These are phyloP conservation scores for Barbarea vulgaris DNA, from an alignment of 345 rosid species.

Conservation along the genomic window DNA sequence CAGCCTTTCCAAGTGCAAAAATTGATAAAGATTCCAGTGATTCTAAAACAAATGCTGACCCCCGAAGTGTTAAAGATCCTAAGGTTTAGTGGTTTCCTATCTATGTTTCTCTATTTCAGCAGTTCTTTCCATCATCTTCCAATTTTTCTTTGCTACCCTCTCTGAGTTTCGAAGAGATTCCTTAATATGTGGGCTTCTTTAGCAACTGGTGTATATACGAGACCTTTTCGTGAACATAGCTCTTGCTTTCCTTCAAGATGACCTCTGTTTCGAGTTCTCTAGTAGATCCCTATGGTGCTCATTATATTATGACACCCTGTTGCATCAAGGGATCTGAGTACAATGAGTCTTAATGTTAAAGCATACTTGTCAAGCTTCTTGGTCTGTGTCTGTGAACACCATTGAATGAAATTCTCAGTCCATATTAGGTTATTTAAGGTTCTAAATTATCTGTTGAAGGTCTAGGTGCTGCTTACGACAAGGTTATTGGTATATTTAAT, in stretches of 20 bases:
- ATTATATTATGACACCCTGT: neutral
- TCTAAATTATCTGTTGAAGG: neutral
- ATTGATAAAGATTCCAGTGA: slow-evolving; percentile 52
- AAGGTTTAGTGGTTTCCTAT: slow-evolving; percentile 57
- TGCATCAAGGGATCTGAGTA: neutral
- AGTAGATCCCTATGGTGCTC: neutral
- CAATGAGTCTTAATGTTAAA: neutral
- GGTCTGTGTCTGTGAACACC: neutral
- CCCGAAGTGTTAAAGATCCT: slow-evolving; percentile 53
- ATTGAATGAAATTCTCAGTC: neutral
- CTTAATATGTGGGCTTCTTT: neutral
- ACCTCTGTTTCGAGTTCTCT: neutral
- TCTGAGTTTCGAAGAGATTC: slow-evolving; percentile 14
- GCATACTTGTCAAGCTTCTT: neutral
- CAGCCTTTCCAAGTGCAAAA: slow-evolving; percentile 76
- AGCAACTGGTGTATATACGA: neutral
- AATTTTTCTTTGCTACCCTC: neutral
- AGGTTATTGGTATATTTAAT: neutral
- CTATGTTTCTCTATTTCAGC: slow-evolving; percentile 8
- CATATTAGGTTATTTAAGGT: neutral
- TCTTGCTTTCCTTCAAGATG: neutral
- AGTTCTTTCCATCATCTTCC: neutral
- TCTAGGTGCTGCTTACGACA: neutral
- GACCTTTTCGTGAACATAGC: neutral
- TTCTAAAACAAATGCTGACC: slow-evolving; percentile 40